Conservation (phyloP, 164 flowering plant genomes). For the Kingdonia uniflora region DNA sequence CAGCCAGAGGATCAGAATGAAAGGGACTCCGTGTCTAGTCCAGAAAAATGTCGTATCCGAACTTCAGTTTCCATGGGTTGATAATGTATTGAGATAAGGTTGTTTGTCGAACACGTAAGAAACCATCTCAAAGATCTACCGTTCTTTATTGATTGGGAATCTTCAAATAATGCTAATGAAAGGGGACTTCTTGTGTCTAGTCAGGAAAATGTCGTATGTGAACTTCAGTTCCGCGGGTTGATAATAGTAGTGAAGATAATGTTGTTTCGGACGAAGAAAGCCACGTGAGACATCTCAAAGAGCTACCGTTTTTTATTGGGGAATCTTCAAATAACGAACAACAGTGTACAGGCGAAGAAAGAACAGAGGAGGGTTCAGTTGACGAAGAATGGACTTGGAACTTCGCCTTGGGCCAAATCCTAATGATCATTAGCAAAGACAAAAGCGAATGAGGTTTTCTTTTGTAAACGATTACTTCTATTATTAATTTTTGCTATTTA, state of each 20-base stretch:
- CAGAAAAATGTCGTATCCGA: neutral
- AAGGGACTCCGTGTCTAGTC: neutral
- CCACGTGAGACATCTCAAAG: conserved; percentile 6
- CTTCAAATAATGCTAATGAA: neutral
- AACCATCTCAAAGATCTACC: conserved; percentile 17
- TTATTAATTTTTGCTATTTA: no score
- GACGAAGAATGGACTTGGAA: conserved; percentile 38
- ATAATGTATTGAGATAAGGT: neutral
- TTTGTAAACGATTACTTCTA: no score
- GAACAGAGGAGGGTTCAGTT: neutral
- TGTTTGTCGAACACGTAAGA: neutral
- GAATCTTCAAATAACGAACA: conserved; percentile 1
- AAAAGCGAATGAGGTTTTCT: no score
- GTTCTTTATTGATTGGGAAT: conserved; percentile 16
- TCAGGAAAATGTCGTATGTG: neutral
- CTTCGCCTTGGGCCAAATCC: conserved; percentile 46
- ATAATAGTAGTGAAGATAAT: neutral
- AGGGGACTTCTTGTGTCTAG: neutral
- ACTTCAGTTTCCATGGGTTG: neutral
- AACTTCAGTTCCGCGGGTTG: neutral
- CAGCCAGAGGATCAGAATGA: neutral
- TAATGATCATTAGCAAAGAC: conserved; percentile 1
- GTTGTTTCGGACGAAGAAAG: conserved; percentile 2
- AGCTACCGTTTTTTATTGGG: conserved; percentile 22
- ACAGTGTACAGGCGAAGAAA: neutral